phyloP scores from a whole-genome alignment of 495 filamentous ascomycete species.

The Hypoxylon lienhwacheense region DNA sequence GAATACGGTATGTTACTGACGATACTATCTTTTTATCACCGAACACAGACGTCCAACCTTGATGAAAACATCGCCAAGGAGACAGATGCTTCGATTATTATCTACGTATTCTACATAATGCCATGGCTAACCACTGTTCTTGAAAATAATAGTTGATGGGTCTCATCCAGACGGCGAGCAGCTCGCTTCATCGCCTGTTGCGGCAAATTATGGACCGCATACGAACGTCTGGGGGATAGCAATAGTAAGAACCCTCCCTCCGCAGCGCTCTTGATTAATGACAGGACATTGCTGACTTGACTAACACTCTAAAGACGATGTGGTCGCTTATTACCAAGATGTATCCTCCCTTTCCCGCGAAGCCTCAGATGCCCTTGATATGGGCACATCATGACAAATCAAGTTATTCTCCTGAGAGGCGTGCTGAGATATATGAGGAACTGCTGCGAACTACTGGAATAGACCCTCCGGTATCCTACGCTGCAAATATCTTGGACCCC shows the following conservation, averaged over 20 bases:
- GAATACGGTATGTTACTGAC: constrained; percentile 7
- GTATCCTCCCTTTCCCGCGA: neutral
- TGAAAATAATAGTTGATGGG: too few relatives aligned
- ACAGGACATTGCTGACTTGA: constrained; percentile 2
- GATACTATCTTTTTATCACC: neutral
- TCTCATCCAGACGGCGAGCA: neutral
- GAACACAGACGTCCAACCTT: neutral
- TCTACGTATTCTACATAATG: too few relatives aligned
- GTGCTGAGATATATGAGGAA: neutral
- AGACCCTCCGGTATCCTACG: constrained; percentile 21
- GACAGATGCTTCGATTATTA: too few relatives aligned
- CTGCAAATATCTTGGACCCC: constrained; percentile 9
- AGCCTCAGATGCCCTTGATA: constrained; percentile 16
- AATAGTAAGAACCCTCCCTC: constrained; percentile 11
- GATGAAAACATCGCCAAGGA: neutral
- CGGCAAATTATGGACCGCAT: constrained; percentile 21
- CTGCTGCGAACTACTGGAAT: neutral
- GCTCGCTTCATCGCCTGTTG: constrained; percentile 2
- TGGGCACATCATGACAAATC: too few relatives aligned
- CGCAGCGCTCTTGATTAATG: neutral
- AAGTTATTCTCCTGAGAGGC: neutral
- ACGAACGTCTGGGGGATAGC: constrained; percentile 32
- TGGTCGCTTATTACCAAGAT: constrained; percentile 26
- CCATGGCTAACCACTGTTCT: too few relatives aligned
- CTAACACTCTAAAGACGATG: constrained; percentile 17